Conservation (phyloP, 495 filamentous ascomycete species). For the Thermochaetoides thermophila region DNA sequence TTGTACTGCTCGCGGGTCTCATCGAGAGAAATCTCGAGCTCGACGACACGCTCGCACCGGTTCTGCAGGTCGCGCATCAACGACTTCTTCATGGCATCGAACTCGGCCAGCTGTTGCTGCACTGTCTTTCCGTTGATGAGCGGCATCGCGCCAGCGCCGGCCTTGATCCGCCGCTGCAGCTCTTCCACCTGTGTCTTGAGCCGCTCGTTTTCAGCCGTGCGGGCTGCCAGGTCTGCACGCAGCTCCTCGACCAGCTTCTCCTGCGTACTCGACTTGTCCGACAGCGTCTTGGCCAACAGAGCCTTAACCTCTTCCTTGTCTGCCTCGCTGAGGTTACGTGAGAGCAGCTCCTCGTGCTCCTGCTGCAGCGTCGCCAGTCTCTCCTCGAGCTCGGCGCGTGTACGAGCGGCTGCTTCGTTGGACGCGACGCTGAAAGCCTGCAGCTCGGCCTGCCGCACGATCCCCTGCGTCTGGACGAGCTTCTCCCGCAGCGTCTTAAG, state of each 20-base stretch:
- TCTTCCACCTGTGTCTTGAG: slow-evolving; percentile 64
- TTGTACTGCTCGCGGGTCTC: slow-evolving; percentile 98
- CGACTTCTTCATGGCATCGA: slow-evolving; percentile 98
- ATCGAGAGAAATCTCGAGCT: slow-evolving; percentile 91
- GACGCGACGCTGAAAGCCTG: slow-evolving; percentile 41
- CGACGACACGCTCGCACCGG: slow-evolving; percentile 91
- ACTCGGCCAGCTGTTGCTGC: slow-evolving; percentile 93
- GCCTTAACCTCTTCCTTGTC: slow-evolving; percentile 74
- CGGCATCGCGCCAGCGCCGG: slow-evolving; percentile 29
- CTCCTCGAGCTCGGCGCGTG: slow-evolving; percentile 57
- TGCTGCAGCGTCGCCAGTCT: slow-evolving; percentile 55
- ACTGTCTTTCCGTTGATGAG: slow-evolving; percentile 73
- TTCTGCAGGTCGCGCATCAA: slow-evolving; percentile 98
- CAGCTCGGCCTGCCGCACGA: slow-evolving; percentile 85
- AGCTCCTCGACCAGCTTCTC: slow-evolving; percentile 55
- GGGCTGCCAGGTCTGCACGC: slow-evolving; percentile 52
- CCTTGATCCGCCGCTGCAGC: slow-evolving; percentile 53
- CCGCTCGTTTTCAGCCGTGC: slow-evolving; percentile 61
- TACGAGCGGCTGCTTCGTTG: slow-evolving; percentile 50
- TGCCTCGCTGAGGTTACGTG: slow-evolving; percentile 60
- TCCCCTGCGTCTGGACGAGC: slow-evolving; percentile 76
- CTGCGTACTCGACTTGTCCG: slow-evolving; percentile 55
- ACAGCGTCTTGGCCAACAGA: slow-evolving; percentile 60
- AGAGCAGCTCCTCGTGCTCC: slow-evolving; percentile 68
- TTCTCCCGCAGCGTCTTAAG: slow-evolving; percentile 59